phyloP scores from a whole-genome alignment of 2,329 filamentous ascomycete species.

The Colletotrichum caudatum region DNA sequence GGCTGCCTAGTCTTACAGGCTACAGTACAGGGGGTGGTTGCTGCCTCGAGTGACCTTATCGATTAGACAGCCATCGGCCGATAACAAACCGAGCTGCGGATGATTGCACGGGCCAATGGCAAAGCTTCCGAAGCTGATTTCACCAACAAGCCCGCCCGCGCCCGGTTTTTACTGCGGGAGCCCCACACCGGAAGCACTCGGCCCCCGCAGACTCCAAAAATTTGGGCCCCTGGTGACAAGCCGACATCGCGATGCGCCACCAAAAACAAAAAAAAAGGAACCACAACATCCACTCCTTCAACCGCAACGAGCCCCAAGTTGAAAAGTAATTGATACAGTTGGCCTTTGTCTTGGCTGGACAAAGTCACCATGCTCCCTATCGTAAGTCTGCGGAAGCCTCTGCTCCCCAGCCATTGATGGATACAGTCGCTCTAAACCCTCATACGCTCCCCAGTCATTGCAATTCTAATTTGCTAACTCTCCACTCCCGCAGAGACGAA shows the following conservation, averaged over 20 bases:
- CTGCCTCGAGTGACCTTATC: background rate
- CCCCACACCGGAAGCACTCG: conserved; percentile 24
- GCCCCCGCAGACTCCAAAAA: conserved; percentile 32
- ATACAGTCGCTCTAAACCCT: too few relatives aligned
- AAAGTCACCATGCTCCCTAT: conserved; percentile 31
- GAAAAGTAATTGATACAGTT: background rate
- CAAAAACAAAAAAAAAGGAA: background rate
- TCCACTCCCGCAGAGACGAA: conserved; percentile 45
- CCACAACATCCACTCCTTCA: background rate
- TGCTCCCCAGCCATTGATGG: too few relatives aligned
- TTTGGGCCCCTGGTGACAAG: conserved; percentile 19
- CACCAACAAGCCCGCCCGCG: background rate
- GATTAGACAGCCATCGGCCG: background rate
- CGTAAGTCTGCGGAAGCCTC: conserved; percentile 25
- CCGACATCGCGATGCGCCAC: conserved; percentile 31
- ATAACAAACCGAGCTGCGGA: background rate
- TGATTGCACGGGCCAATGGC: conserved; percentile 20
- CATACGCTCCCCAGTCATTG: background rate
- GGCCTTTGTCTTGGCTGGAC: conserved; percentile 18
- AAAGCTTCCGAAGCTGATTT: conserved; percentile 20
- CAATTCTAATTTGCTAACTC: background rate
- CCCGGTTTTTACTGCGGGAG: conserved; percentile 21
- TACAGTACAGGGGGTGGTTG: too few relatives aligned
- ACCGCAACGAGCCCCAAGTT: background rate
- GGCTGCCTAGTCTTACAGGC: too few relatives aligned